These are phyloP conservation scores for Mycosphaerelloides madeirae DNA, from an alignment of 2,329 filamentous ascomycete genomes.

Conservation along the genomic window DNA sequence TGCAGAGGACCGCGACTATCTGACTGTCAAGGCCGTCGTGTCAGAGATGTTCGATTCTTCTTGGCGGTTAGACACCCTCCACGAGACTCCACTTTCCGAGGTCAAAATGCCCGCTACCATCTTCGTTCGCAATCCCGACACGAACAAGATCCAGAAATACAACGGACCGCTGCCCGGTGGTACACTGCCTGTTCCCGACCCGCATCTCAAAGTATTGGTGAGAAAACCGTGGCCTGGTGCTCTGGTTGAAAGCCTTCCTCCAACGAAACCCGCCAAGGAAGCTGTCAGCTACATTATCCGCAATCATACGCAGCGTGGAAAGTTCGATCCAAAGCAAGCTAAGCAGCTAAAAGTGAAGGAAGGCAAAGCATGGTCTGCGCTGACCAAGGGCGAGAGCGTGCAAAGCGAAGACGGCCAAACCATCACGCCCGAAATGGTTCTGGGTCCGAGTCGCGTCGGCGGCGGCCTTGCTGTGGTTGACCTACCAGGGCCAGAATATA, in stretches of 20 bases:
- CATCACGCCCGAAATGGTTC: conserved; percentile 81
- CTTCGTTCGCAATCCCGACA: conserved; percentile 59
- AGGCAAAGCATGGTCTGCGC: conserved; percentile 53
- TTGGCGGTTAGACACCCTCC: conserved; percentile 67
- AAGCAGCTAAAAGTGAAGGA: conserved; percentile 58
- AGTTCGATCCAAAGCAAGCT: conserved; percentile 67
- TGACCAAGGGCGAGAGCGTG: conserved; percentile 62
- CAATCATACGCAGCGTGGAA: conserved; percentile 69
- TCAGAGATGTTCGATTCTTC: conserved; percentile 72
- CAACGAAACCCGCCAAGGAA: conserved; percentile 59
- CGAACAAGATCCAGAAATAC: conserved; percentile 65
- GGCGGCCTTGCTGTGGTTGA: conserved; percentile 76
- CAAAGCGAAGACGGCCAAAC: conserved; percentile 59
- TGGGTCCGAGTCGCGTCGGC: conserved; percentile 63
- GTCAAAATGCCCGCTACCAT: conserved; percentile 65
- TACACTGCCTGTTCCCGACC: conserved; percentile 40
- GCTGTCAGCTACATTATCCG: conserved; percentile 85
- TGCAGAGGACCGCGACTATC: conserved; percentile 33
- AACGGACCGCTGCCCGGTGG: conserved; percentile 60
- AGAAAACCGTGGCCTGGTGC: conserved; percentile 76
- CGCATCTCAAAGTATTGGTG: conserved; percentile 66
- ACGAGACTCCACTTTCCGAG: conserved; percentile 61
- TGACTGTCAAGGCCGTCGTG: conserved; percentile 57
- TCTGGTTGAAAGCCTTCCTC: conserved; percentile 60
- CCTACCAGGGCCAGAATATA: conserved; percentile 64